Base-by-base conservation (phyloP, 176 grass and related monocot genomes). In the Musa schizocarpa region DNA sequence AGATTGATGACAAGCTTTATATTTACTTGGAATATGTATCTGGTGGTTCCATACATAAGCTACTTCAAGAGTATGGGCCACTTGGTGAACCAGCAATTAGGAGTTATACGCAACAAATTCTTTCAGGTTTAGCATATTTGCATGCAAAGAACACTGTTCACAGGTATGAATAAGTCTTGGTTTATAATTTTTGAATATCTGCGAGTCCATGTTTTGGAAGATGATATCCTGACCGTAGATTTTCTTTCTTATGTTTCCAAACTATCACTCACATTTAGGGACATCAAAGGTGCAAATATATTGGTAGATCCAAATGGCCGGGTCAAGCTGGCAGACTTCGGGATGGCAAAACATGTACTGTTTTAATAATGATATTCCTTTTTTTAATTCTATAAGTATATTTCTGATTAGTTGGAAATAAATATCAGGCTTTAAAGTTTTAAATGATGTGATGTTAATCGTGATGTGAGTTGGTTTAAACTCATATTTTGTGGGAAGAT, bases 231-330 rank as follows among this genome's bases (percentile, higher is more conserved):
- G 76, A 21, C 79, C 63, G 53, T 82, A 25, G 75, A 89, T 69
- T 61, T 21, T 85, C 64, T 71, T 73, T 2, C 25, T 9, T 12
- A 65, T 65, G 9, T 23, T 25, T 27, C 20, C 34, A 43, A 43
- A 43, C 34, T 6, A 43, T 43, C 34, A 43, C 34, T 81, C 13
- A 70, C 77, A 77, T 82, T 70, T 73, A 98, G 94, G 69, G 94
- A 98, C 74, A 98, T 98, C 71, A 98, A 98, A 91, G 94, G 94
- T 54, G 90, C 94, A 88, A 98, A 93, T 80, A 93, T 98, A 91
- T 80, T 98, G 76, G 90, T 98, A 50, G 95, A 98, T 75, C 95
- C 95, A 79, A 98, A 89, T 86, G 95, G 95, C 20, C 94, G 86
- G 66, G 90, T 98, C 57, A 94, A 98, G 82, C 84, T 98, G 77